Base-by-base conservation (phyloP, 371 early-diverging fungal genomes). In the Actinomucor elegans region DNA sequence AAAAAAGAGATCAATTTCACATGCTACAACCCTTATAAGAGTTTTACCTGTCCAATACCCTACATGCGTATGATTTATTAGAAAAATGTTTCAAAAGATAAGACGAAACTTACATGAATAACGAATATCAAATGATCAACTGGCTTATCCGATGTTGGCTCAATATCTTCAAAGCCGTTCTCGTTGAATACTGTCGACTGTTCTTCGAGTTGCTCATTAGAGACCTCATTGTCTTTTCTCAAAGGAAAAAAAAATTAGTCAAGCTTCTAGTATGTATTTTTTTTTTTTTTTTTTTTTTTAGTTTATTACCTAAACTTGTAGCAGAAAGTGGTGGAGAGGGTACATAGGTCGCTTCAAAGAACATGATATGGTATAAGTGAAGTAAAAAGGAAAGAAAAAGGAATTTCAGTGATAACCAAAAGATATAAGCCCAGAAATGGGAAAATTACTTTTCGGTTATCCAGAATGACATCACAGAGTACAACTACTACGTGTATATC, bases 11-110 rank as follows among this genome's bases (percentile, higher is more conserved):
- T n/a, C n/a, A n/a, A n/a, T n/a, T 58, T 46, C 48, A 60, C 41
- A 60, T 55, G 48, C 40, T 32, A 41, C n/a, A n/a, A n/a, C n/a
- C n/a, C n/a, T n/a, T 23, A 31, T 54, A 36, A n/a, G n/a, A n/a
- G n/a, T n/a, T 23, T 64, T 65, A 72, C 76, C 59, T 82, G 78
- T 31, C 87, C 87, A 76, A 87, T 87, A 31, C 87, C 87, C 77
- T 77, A 57, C 21, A n/a, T n/a, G n/a, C n/a, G n/a, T n/a, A n/a
- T 23, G 10, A 24, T 28, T 21, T 23, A 40, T 11, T 28, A 18
- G 4, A 38, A 15, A 32, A 28, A 40, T 24, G 7, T 21, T 14
- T n/a, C 28, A 37, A 18, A 4, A 46, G 26, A 27, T 10, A 11
- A 48, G 34, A 9, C 23, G 12, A 33, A 26, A 53, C 62, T 66